Evolutionary conservation across 1,284 basidiomycete species (phyloP).

Genomic region (Exsudoporus floridanus): DNA sequence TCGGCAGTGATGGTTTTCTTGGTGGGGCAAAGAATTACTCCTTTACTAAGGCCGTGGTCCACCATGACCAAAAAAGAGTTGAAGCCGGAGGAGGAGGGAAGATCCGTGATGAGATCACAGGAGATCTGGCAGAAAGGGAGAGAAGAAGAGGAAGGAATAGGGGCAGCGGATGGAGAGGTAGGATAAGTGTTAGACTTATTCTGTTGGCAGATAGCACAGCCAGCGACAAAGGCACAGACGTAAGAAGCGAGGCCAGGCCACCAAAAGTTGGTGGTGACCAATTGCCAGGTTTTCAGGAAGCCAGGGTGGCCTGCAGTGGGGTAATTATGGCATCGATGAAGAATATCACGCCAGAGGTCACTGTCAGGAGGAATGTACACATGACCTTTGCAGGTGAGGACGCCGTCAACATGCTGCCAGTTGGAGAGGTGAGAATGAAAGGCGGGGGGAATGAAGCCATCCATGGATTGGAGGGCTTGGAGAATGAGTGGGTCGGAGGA

Average conservation of each 20-base stretch:
- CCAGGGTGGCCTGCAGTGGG: fast-evolving
- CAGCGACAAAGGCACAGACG: fast-evolving
- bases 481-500: no score
- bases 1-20: no score
- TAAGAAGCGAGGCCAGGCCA: not conserved
- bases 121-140: no score
- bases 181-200: not conserved
- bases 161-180: no score
- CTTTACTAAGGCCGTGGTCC: no score
- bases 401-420: no score
- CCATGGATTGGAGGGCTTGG: no score
- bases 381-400: not conserved
- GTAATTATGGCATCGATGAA: fast-evolving
- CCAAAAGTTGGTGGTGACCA: not conserved
- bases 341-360: fast-evolving
- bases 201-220: not conserved
- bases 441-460: fast-evolving
- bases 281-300: not conserved
- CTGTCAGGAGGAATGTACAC: not conserved
- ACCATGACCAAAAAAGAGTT: no score
- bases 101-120: no score
- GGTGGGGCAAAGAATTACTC: no score
- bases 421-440: not conserved
- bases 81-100: no score
- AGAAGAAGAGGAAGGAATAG: no score